Base-by-base conservation (phyloP, 106 monocot genomes). In the Apostasia ramifera region DNA sequence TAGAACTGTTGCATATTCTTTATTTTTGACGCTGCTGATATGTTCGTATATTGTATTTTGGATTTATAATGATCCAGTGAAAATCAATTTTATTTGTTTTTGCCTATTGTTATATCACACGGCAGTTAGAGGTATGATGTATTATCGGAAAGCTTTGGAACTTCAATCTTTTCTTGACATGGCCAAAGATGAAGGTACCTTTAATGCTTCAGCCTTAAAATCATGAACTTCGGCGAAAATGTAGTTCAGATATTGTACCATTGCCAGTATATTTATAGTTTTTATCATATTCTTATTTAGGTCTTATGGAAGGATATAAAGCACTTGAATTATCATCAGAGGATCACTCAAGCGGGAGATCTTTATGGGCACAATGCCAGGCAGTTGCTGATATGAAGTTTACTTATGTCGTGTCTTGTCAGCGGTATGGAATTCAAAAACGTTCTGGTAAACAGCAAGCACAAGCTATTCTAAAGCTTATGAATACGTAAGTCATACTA, bases 71-170 rank as follows among this genome's bases (percentile, higher is more conserved):
- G 26, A 26, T 26, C 26, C 26, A 26, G 26, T 26, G 26, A 26
- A 62, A 12, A 56, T 15, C 38, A 26, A 42, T 66, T 61, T 51
- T 10, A 42, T 8, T 5, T 59, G 45, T 73, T 14, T 50, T 15
- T 10, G 44, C 2, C 13, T n/a, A 48, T 68, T 8, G 57, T 11
- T 38, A 55, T 59, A 26, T 26, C 26, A 26, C 26, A 47, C 64
- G 42, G 38, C 74, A 95, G 94, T 88, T 44, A 91, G 94, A 73
- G 94, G 94, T 45, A 95, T 95, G 94, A 95, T 95, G 94, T 95
- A 95, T 67, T 84, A 95, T 56, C 76, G 88, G 47, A 84, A 91
- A 77, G 94, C 94, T 55, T 79, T 95, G 81, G 83, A 84, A 60
- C 91, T 95, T 79, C 91, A 95, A 68, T 78, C 88, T 68, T 95